phyloP scores from a whole-genome alignment of 2,329 filamentous ascomycete species.

The Ampelomyces quisqualis region DNA sequence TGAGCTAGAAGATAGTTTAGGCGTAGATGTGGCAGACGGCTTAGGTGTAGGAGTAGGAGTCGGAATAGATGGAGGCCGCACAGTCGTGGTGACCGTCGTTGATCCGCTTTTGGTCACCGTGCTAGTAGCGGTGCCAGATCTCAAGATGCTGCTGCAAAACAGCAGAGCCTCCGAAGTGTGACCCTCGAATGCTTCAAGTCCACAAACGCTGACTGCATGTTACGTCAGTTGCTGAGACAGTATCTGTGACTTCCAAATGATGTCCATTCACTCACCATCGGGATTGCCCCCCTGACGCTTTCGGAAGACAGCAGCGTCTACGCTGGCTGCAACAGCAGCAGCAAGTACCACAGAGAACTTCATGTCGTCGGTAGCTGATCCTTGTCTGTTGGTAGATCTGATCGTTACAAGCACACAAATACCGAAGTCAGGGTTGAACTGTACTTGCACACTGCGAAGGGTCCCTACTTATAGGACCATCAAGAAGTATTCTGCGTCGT shows the following conservation, averaged over 20 bases:
- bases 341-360: constrained; percentile 23
- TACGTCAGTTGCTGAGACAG: constrained; percentile 9
- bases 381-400: constrained; percentile 1
- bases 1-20: constrained; percentile 3
- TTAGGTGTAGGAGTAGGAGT: constrained; percentile 13
- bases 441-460: constrained; percentile 5
- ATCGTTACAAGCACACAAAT: constrained; percentile 5
- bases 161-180: constrained; percentile 33
- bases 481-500: constrained; percentile 3
- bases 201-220: constrained; percentile 25
- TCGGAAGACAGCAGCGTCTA: constrained; percentile 21
- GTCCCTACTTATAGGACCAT: constrained; percentile 27
- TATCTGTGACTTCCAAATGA: no score
- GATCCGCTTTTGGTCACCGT: constrained; percentile 23
- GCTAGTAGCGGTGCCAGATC: constrained; percentile 26
- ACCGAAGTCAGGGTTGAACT: constrained; percentile 6
- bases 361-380: constrained; percentile 19
- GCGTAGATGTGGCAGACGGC: constrained; percentile 11
- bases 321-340: constrained; percentile 25
- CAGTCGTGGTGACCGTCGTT: constrained; percentile 24
- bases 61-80: constrained; percentile 19
- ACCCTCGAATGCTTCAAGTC: constrained; percentile 33
- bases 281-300: constrained; percentile 24
- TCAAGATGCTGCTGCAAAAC: constrained; percentile 34
- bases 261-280: constrained; percentile 33